phyloP scores from a whole-genome alignment of 2,329 filamentous ascomycete genomes.

The Sordariomycetes sp. region DNA sequence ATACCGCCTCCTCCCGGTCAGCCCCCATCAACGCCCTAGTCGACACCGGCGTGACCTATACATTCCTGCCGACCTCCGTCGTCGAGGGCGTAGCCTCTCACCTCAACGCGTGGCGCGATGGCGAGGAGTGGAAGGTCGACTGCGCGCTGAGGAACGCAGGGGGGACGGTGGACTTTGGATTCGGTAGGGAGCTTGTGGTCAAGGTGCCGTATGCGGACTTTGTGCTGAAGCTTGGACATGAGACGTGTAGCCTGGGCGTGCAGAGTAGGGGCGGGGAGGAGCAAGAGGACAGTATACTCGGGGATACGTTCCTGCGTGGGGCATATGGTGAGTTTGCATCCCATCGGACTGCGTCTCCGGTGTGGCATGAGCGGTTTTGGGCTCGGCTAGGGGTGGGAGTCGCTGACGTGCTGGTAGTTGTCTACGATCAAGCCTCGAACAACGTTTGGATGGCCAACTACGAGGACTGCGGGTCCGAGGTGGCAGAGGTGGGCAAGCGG shows the following conservation, averaged over 20 bases:
- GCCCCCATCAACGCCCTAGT: constrained; percentile 31
- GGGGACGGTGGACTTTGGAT: constrained; percentile 34
- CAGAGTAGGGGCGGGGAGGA: constrained; percentile 13
- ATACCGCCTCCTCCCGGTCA: constrained; percentile 26
- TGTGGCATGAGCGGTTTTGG: not conserved
- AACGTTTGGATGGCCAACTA: constrained; percentile 24
- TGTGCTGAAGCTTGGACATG: constrained; percentile 29
- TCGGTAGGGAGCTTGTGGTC: constrained; percentile 21
- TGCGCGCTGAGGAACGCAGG: constrained; percentile 22
- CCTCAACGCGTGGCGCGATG: constrained; percentile 23
- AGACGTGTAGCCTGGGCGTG: constrained; percentile 19
- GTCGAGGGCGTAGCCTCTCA: constrained; percentile 26
- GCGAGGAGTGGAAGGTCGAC: constrained; percentile 25
- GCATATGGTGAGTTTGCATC: constrained; percentile 18
- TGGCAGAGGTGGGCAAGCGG: constrained; percentile 18
- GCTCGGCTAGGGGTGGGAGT: not conserved
- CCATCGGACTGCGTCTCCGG: not conserved
- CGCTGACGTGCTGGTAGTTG: constrained; percentile 14
- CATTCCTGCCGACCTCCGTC: constrained; percentile 26
- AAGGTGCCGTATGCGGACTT: constrained; percentile 32
- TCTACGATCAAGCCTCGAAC: constrained; percentile 23
- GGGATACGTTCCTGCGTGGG: constrained; percentile 21
- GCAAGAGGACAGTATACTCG: constrained; percentile 18
- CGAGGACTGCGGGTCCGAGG: constrained; percentile 19
- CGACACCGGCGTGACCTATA: constrained; percentile 39